These are phyloP conservation scores for Rhodotorula glutinis DNA, from an alignment of 1,284 basidiomycete species.

Conservation along the genomic window DNA sequence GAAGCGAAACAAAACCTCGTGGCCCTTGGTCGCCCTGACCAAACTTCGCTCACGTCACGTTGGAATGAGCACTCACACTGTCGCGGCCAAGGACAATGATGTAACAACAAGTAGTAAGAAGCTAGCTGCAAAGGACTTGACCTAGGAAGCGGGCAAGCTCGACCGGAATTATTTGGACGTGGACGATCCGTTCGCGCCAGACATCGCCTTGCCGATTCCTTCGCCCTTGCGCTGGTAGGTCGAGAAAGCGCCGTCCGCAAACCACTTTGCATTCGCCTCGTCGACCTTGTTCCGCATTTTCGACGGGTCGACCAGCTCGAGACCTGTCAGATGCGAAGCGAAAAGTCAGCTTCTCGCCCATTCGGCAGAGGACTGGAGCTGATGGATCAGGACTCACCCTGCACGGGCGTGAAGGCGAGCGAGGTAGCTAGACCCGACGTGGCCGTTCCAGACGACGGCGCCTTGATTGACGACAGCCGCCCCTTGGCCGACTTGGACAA, in stretches of 20 bases:
- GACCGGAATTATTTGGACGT: constrained; percentile 1
- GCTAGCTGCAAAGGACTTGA: no score
- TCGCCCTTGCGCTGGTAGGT: constrained; percentile 25
- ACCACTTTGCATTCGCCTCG: constrained; percentile 51
- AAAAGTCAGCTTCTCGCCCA: background rate
- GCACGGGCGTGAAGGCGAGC: constrained; percentile 89
- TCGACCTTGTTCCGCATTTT: constrained; percentile 44
- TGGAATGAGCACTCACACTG: no score
- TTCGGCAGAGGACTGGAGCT: background rate
- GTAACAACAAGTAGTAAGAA: no score
- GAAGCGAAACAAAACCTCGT: no score
- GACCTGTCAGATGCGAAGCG: constrained; percentile 25
- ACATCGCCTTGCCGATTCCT: constrained; percentile 33
- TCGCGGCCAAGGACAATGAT: no score
- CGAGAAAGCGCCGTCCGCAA: constrained; percentile 36
- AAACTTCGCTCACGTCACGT: no score
- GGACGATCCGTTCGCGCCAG: background rate
- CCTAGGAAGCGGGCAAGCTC: no score
- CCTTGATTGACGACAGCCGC: constrained; percentile 53
- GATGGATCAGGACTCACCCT: constrained; percentile 59
- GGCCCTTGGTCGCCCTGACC: no score
- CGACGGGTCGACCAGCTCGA: constrained; percentile 51
- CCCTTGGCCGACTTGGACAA: constrained; percentile 94
- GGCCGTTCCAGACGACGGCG: constrained; percentile 54
- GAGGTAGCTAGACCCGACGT: constrained; percentile 85